Conservation (phyloP, 768 basidiomycete species). For the Gyrodon lividus region DNA sequence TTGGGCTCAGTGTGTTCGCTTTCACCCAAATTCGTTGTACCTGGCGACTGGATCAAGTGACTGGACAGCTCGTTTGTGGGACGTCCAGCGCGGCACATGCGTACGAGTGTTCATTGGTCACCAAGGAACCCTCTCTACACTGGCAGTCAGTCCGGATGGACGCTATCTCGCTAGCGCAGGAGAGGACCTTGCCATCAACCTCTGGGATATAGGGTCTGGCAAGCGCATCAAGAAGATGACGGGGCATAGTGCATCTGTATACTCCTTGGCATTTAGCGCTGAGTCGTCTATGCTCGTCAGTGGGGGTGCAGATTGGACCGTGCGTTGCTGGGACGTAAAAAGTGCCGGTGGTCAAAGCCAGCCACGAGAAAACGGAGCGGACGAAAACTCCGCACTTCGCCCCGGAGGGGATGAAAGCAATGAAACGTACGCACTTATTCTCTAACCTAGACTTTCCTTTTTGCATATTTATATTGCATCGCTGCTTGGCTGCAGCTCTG, state of each 20-base stretch:
- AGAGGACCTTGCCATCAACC: conserved; percentile 88
- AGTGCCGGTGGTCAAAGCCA: conserved; percentile 66
- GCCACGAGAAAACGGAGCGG: conserved; percentile 53
- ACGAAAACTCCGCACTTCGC: conserved; percentile 32
- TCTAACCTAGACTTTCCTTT: not conserved
- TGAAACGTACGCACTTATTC: conserved; percentile 62
- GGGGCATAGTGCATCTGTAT: conserved; percentile 86
- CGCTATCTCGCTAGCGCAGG: conserved; percentile 90
- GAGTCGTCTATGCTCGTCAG: conserved; percentile 91
- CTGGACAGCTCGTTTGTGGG: conserved; percentile 95
- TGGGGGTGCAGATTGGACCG: conserved; percentile 92
- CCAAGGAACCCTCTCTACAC: conserved; percentile 79
- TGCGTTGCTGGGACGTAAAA: conserved; percentile 98
- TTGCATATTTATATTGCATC: conserved; percentile 5
- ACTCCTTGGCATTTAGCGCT: conserved; percentile 87
- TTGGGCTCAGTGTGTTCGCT: conserved; percentile 76
- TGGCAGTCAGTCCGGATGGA: conserved; percentile 93
- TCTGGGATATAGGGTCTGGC: conserved; percentile 97
- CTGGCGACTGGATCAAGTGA: conserved; percentile 96
- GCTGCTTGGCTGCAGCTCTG: conserved; percentile 50
- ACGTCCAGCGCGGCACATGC: conserved; percentile 93
- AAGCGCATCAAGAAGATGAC: conserved; percentile 94
- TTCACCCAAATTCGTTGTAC: conserved; percentile 97
- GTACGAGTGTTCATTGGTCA: conserved; percentile 96
- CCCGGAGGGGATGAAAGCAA: conserved; percentile 50